Base-by-base conservation (phyloP, 2,329 filamentous ascomycete genomes). In the Cryphonectria radicalis region DNA sequence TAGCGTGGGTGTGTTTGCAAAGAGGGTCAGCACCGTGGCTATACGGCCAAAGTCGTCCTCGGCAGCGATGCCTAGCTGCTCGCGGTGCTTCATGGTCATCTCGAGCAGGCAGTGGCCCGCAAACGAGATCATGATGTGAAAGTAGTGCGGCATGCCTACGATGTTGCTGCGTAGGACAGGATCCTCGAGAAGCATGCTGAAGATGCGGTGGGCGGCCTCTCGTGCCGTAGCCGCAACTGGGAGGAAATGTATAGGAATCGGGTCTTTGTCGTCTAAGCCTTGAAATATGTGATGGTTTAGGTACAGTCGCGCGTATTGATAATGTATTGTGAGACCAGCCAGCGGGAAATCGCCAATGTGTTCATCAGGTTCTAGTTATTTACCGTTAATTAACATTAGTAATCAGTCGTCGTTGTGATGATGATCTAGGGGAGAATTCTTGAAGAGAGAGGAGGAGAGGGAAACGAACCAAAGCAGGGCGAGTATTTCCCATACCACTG, bases 71-170 rank as follows among this genome's bases (percentile, higher is more conserved):
- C 62, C 62, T 8, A 64, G 62, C 40, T 64, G 40, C 8, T 64
- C 62, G n/a, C 37, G 40, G 37, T 64, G 40, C 22, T 64, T 64
- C 22, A 25, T 43, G n/a, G 40, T 11, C 40, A 64, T 42, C 37
- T 64, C 62, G 22, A 64, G 40, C 22, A 64, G n/a, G 40, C 35
- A 64, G 62, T 64, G 62, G n/a, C 62, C 37, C 8, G 62, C 62
- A 43, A 64, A 64, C 11, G 62, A 42, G 37, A 64, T 42, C 62
- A 64, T 64, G 62, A 64, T 42, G 62, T 64, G 62, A n/a, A 64
- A 64, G 8, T 64, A 64, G 40, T 64, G 62, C 40, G 62, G 62
- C 62, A 64, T 64, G 22, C 62, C 62, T 8, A 25, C 40, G 22
- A 64, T 46, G n/a, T 64, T 64, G 62, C 40, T 28, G 62, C 62